Conservation (phyloP, 2,329 filamentous ascomycete genomes). For the Fusarium paranaense region DNA sequence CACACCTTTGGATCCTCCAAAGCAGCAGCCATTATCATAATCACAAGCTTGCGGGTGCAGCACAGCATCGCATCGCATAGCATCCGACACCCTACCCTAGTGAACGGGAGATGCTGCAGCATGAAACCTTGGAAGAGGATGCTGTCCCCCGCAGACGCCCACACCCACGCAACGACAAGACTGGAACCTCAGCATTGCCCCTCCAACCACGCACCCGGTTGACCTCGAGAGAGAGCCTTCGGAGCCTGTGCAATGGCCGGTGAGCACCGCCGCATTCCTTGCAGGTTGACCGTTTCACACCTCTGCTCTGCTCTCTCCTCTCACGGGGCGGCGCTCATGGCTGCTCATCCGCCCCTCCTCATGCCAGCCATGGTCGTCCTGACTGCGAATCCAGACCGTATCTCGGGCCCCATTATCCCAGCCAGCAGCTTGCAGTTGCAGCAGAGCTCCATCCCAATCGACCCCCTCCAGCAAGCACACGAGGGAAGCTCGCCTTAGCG, state of each 20-base stretch:
- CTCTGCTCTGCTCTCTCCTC: background rate
- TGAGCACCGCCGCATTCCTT: slow-evolving; percentile 19
- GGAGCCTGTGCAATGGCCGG: slow-evolving; percentile 4
- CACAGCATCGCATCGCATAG: background rate
- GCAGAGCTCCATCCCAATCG: background rate
- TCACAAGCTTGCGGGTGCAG: slow-evolving; percentile 4
- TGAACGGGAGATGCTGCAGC: background rate
- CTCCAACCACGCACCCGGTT: slow-evolving; percentile 8
- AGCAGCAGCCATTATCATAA: background rate
- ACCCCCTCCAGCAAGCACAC: slow-evolving; percentile 12
- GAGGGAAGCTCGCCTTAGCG: slow-evolving; percentile 30
- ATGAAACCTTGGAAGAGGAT: slow-evolving; percentile 9
- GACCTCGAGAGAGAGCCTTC: background rate
- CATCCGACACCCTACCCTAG: background rate
- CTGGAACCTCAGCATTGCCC: slow-evolving; percentile 10
- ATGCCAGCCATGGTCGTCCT: slow-evolving; percentile 6
- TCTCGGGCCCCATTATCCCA: slow-evolving; percentile 24
- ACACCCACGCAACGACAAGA: background rate
- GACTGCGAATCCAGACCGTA: slow-evolving; percentile 19
- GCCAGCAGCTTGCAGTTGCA: slow-evolving; percentile 20
- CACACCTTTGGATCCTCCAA: slow-evolving; percentile 17
- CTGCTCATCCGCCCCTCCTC: background rate
- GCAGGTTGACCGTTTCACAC: slow-evolving; percentile 6
- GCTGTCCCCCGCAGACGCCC: background rate
- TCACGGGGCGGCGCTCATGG: slow-evolving; percentile 1